A percentile compares a stretch with the other conserved stretches of the same genome.
phyloP scores from a whole-genome alignment of 1,284 basidiomycete genomes.

The Dichomitus squalens region DNA sequence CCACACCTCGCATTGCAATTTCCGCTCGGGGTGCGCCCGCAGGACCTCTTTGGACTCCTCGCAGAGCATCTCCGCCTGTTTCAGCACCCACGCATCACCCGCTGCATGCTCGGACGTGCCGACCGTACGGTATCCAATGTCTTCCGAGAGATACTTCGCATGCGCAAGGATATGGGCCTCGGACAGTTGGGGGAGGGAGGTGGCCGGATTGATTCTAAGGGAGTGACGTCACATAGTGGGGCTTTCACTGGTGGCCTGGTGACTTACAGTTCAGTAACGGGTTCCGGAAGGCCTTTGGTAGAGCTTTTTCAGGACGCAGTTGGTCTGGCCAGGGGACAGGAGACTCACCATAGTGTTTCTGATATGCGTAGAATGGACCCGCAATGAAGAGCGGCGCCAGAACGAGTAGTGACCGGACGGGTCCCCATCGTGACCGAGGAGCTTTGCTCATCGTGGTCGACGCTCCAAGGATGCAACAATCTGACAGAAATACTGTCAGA shows the following conservation, averaged over 20 bases:
- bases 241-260: neutral
- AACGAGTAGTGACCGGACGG: slow-evolving; percentile 37
- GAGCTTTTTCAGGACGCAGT: neutral
- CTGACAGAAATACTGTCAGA: neutral
- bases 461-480: neutral
- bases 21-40: slow-evolving; percentile 47
- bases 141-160: slow-evolving; percentile 72
- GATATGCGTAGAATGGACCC: slow-evolving; percentile 35
- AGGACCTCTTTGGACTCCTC: slow-evolving; percentile 62
- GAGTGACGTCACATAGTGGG: neutral
- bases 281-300: slow-evolving; percentile 41
- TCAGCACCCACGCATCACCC: slow-evolving; percentile 84
- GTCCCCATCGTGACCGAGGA: slow-evolving; percentile 36
- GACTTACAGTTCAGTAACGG: slow-evolving; percentile 41
- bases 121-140: slow-evolving; percentile 90
- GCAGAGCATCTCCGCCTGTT: slow-evolving; percentile 63
- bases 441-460: slow-evolving; percentile 23
- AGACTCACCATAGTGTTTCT: slow-evolving; percentile 35
- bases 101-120: slow-evolving; percentile 88
- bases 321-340: neutral
- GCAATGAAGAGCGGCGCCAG: slow-evolving; percentile 38
- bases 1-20: slow-evolving; percentile 87
- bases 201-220: slow-evolving; percentile 52
- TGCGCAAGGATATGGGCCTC: slow-evolving; percentile 67
- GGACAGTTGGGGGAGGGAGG: slow-evolving; percentile 67